These are phyloP conservation scores for Aegle marmelos DNA, from an alignment of 345 rosid genomes.

Conservation along the genomic window DNA sequence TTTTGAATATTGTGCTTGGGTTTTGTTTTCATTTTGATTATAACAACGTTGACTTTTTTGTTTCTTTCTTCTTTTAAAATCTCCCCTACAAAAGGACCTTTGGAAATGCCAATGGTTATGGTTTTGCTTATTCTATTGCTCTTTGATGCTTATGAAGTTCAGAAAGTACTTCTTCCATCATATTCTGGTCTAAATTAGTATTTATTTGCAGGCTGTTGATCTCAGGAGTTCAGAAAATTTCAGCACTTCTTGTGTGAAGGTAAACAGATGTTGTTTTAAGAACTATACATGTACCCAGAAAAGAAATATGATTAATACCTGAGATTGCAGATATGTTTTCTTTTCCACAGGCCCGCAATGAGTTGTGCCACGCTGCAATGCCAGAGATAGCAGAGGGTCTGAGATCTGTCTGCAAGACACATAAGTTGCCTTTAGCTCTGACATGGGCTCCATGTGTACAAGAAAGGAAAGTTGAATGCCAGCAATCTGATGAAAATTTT, in stretches of 20 bases:
- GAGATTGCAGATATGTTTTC: slow-evolving; percentile 25
- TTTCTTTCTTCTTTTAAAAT: neutral
- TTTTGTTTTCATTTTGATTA: slow-evolving; percentile 10
- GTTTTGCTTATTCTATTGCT: slow-evolving; percentile 9
- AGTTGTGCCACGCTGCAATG: slow-evolving; percentile 46
- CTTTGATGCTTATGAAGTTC: slow-evolving; percentile 13
- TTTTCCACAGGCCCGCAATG: slow-evolving; percentile 51
- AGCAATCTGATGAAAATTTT: slow-evolving; percentile 61
- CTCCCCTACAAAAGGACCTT: slow-evolving; percentile 21
- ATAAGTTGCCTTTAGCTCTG: slow-evolving; percentile 73
- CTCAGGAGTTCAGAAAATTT: slow-evolving; percentile 63
- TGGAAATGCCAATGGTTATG: slow-evolving; percentile 27
- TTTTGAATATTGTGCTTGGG: neutral
- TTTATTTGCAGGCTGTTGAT: slow-evolving; percentile 68
- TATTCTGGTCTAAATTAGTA: slow-evolving; percentile 18
- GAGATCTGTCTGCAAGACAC: slow-evolving; percentile 51
- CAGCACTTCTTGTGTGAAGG: slow-evolving; percentile 50
- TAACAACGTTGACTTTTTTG: slow-evolving; percentile 8
- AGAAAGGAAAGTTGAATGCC: slow-evolving; percentile 67
- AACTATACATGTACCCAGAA: slow-evolving; percentile 2
- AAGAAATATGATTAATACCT: slow-evolving; percentile 19
- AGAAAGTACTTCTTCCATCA: slow-evolving; percentile 11
- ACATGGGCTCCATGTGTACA: slow-evolving; percentile 72
- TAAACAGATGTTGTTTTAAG: slow-evolving; percentile 22
- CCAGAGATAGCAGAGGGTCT: slow-evolving; percentile 55